Evolutionary conservation across 768 basidiomycete species (phyloP).

Genomic region (Psilocybe azurescens): DNA sequence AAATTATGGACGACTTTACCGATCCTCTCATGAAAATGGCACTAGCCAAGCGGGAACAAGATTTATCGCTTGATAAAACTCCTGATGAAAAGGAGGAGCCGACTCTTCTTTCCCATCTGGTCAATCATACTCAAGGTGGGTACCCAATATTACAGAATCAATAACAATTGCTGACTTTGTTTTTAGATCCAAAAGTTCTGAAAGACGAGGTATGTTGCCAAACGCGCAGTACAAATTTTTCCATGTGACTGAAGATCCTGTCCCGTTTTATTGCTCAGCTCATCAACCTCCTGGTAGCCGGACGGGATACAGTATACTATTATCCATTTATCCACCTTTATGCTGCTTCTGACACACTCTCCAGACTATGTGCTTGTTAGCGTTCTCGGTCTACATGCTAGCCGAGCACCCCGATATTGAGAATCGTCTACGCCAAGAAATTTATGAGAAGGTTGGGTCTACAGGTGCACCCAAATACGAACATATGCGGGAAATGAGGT

Average conservation of each 20-base stretch:
- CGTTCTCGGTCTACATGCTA: conserved; percentile 34
- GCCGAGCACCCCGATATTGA: conserved; percentile 40
- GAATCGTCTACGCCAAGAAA: conserved; percentile 41
- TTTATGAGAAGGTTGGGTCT: conserved; percentile 42
- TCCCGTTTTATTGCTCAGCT: conserved; percentile 31
- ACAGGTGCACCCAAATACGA: conserved; percentile 44
- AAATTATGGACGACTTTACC: conserved; percentile 52
- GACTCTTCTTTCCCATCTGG: conserved; percentile 48
- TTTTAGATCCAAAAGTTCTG: conserved; percentile 18
- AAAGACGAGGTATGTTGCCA: conserved; percentile 20
- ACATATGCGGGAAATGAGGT: conserved; percentile 51
- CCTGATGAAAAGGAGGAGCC: conserved; percentile 2
- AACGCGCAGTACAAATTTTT: neutral
- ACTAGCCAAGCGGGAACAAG: conserved; percentile 39
- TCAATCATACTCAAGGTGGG: conserved; percentile 23
- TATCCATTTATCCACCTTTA: neutral
- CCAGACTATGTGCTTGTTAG: conserved; percentile 44
- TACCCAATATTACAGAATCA: neutral
- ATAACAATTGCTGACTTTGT: neutral
- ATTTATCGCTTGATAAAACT: conserved; percentile 30
- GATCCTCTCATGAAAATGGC: conserved; percentile 55
- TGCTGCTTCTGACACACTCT: neutral
- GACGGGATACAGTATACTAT: conserved; percentile 48
- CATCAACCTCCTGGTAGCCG: conserved; percentile 53
- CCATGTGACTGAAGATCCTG: neutral